A percentile compares a stretch with the other conserved stretches of the same genome.
phyloP scores from a whole-genome alignment of 164 flowering plant species.

The Hamamelis virginiana region DNA sequence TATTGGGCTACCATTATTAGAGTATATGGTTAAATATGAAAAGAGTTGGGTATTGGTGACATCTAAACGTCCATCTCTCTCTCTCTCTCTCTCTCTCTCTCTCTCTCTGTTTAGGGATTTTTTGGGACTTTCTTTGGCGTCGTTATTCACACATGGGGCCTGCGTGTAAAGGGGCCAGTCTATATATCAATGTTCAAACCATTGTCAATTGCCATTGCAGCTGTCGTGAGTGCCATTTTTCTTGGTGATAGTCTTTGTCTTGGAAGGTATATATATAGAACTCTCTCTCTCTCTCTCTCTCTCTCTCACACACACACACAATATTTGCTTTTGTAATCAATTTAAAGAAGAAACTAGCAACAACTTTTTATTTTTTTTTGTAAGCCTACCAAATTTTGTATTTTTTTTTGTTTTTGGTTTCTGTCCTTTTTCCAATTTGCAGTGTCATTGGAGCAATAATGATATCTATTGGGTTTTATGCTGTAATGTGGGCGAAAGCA shows the following conservation, averaged over 20 bases:
- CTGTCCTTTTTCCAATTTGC: too few species aligned
- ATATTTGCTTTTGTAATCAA: too few species aligned
- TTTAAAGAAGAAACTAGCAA: too few species aligned
- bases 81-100: too few species aligned
- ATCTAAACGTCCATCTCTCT: neutral
- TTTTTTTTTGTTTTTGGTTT: too few species aligned
- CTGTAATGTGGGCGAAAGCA: too few species aligned
- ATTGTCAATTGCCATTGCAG: slow-evolving; percentile 62
- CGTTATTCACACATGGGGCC: slow-evolving; percentile 45
- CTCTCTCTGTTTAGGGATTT: slow-evolving; percentile 36
- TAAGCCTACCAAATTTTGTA: too few species aligned
- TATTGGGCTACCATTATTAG: neutral
- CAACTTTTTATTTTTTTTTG: too few species aligned
- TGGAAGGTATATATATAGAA: slow-evolving; percentile 51
- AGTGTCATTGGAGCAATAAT: too few species aligned
- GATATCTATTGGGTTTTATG: too few species aligned
- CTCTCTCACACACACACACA: neutral
- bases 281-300: too few species aligned
- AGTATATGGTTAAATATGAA: neutral
- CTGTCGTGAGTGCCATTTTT: slow-evolving; percentile 55
- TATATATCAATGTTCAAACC: slow-evolving; percentile 70
- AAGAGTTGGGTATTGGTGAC: neutral
- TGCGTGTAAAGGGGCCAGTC: slow-evolving; percentile 58
- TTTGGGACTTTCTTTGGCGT: slow-evolving; percentile 43
- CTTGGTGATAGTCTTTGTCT: slow-evolving; percentile 61